Evolutionary conservation across 1,139 yeast genomes (phyloP).

Genomic region (Kodamaea alishanica): DNA sequence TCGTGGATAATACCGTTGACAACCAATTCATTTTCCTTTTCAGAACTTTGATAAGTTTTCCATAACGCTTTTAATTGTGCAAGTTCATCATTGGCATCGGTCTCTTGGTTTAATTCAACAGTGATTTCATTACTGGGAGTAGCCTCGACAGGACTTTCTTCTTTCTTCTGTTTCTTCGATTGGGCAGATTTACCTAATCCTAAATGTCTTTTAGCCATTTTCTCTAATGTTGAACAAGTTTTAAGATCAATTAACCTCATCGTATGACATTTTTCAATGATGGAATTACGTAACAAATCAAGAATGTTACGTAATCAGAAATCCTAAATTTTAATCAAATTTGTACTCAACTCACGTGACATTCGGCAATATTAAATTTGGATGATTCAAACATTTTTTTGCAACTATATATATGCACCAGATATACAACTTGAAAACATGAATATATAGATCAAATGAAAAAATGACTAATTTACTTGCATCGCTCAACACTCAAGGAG

Average conservation of each 20-base stretch:
- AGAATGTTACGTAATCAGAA: neutral
- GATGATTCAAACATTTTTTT: neutral
- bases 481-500: slow-evolving; percentile 49
- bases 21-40: slow-evolving; percentile 58
- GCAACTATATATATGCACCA: slow-evolving; percentile 5
- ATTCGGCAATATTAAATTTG: slow-evolving; percentile 14
- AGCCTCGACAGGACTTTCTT: slow-evolving; percentile 14
- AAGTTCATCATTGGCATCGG: slow-evolving; percentile 73
- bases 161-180: slow-evolving; percentile 46
- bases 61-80: slow-evolving; percentile 72
- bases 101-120: slow-evolving; percentile 67
- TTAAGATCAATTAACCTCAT: neutral
- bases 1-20: slow-evolving; percentile 88
- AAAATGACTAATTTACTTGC: slow-evolving; percentile 41
- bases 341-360: slow-evolving; percentile 17
- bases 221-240: slow-evolving; percentile 3
- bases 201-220: slow-evolving; percentile 71
- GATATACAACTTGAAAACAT: neutral
- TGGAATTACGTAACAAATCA: neutral
- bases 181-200: slow-evolving; percentile 72
- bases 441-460: neutral
- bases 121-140: slow-evolving; percentile 44
- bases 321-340: neutral
- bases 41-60: slow-evolving; percentile 53
- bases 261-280: neutral